phyloP scores from a whole-genome alignment of 768 basidiomycete species.

The Lactarius evosmus region DNA sequence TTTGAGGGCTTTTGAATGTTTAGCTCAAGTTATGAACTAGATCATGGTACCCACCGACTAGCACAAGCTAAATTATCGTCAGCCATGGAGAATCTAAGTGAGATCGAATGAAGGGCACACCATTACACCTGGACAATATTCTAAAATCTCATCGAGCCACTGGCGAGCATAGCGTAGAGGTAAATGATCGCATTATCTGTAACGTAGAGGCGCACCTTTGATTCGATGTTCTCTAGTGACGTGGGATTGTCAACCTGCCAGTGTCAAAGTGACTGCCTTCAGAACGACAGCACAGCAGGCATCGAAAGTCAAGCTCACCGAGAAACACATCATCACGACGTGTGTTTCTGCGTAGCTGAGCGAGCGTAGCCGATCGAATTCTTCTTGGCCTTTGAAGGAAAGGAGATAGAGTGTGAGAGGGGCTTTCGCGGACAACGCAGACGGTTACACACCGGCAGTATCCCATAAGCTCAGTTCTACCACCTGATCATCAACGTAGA shows the following conservation, averaged over 20 bases:
- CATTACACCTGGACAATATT: slow-evolving; percentile 95
- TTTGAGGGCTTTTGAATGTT: slow-evolving; percentile 65
- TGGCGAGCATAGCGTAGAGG: slow-evolving; percentile 34
- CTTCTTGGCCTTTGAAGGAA: slow-evolving; percentile 76
- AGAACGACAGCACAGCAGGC: slow-evolving; percentile 20
- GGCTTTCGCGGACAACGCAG: background rate
- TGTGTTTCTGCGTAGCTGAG: slow-evolving; percentile 97
- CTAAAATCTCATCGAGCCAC: slow-evolving; percentile 93
- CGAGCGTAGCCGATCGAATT: slow-evolving; percentile 90
- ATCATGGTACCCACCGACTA: slow-evolving; percentile 66
- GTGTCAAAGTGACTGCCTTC: background rate
- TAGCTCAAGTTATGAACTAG: slow-evolving; percentile 12
- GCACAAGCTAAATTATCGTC: slow-evolving; percentile 56
- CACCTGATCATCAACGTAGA: slow-evolving; percentile 79
- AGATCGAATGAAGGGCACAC: slow-evolving; percentile 40
- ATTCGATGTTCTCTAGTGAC: slow-evolving; percentile 95
- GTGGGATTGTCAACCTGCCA: slow-evolving; percentile 84
- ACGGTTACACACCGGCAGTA: slow-evolving; percentile 71
- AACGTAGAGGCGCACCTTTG: slow-evolving; percentile 53
- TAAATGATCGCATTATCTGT: slow-evolving; percentile 8
- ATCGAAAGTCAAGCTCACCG: slow-evolving; percentile 45
- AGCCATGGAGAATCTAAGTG: background rate
- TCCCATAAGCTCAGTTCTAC: slow-evolving; percentile 97
- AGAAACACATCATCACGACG: slow-evolving; percentile 95
- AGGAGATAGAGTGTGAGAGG: slow-evolving; percentile 20